Percentiles rank a stretch among this genome's conserved stretches.
phyloP scores from a whole-genome alignment of 2,329 filamentous ascomycete species.

The Magnaporthales sp. region DNA sequence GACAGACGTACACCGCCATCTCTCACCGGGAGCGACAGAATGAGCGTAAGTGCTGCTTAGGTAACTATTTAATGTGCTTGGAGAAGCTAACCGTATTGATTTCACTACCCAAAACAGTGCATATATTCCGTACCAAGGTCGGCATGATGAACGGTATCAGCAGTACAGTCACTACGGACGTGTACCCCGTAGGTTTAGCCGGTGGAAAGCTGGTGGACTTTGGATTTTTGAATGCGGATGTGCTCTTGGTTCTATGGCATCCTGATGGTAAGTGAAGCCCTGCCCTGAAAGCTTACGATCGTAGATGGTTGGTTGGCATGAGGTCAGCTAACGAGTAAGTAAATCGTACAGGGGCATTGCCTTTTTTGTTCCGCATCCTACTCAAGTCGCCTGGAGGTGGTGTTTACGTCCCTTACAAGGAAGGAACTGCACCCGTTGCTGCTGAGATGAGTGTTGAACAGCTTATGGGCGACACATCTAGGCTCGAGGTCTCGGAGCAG shows the following conservation, averaged over 20 bases:
- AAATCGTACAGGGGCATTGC: neutral
- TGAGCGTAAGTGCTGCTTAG: slow-evolving; percentile 21
- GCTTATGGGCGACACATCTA: neutral
- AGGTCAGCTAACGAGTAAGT: neutral
- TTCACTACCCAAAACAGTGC: slow-evolving; percentile 30
- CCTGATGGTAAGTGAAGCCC: neutral
- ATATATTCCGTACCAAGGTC: slow-evolving; percentile 45
- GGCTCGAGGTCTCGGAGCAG: neutral
- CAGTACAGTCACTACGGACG: slow-evolving; percentile 27
- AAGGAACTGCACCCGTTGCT: slow-evolving; percentile 2
- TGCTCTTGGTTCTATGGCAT: slow-evolving; percentile 50
- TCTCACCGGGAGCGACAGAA: slow-evolving; percentile 18
- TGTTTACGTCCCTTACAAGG: slow-evolving; percentile 9
- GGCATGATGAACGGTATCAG: slow-evolving; percentile 52
- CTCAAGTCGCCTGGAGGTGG: neutral
- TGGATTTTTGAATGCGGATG: slow-evolving; percentile 57
- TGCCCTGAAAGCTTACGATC: neutral
- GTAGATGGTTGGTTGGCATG: slow-evolving; percentile 6
- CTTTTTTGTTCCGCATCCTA: neutral
- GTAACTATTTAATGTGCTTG: neutral
- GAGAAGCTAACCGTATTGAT: neutral
- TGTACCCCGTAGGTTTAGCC: slow-evolving; percentile 31
- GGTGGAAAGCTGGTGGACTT: slow-evolving; percentile 46
- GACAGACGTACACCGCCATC: slow-evolving; percentile 25
- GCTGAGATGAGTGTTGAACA: neutral